Percentiles rank a stretch among this genome's conserved stretches.
Evolutionary conservation across 78 protist genomes (phyloP).

Genomic region (Dictyostelium firmibasis): DNA sequence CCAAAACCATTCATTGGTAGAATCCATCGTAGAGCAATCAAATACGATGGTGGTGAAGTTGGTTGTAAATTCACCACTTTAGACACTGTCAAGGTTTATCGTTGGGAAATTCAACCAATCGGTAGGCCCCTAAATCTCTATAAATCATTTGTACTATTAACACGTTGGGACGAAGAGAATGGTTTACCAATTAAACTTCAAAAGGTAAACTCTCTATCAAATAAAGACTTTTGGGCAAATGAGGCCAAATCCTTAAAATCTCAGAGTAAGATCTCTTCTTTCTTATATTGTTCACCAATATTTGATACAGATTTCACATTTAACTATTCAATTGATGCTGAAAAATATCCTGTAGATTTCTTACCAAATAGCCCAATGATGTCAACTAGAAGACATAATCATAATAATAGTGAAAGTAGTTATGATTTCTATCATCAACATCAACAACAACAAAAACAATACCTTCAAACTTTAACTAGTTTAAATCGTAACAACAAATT

Average conservation of each 20-base stretch:
- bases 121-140: conserved; percentile 32
- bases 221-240: conserved; percentile 29
- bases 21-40: conserved; percentile 35
- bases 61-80: conserved; percentile 2
- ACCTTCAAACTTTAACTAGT: background rate
- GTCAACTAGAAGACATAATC: background rate
- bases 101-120: conserved; percentile 64
- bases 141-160: conserved; percentile 34
- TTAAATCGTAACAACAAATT: background rate
- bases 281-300: conserved; percentile 66
- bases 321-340: background rate
- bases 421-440: background rate
- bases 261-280: background rate
- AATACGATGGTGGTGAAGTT: background rate
- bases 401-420: background rate
- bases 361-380: background rate
- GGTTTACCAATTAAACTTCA: conserved; percentile 26
- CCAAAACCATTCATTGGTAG: conserved; percentile 72
- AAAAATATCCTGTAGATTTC: conserved; percentile 63
- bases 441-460: background rate
- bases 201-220: conserved; percentile 26
- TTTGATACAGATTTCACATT: conserved; percentile 3
- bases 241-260: background rate
- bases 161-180: conserved; percentile 53
- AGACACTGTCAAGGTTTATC: conserved; percentile 53